Base-by-base conservation (phyloP, 805 yeast genomes). In the Nakazawaea peltata region DNA sequence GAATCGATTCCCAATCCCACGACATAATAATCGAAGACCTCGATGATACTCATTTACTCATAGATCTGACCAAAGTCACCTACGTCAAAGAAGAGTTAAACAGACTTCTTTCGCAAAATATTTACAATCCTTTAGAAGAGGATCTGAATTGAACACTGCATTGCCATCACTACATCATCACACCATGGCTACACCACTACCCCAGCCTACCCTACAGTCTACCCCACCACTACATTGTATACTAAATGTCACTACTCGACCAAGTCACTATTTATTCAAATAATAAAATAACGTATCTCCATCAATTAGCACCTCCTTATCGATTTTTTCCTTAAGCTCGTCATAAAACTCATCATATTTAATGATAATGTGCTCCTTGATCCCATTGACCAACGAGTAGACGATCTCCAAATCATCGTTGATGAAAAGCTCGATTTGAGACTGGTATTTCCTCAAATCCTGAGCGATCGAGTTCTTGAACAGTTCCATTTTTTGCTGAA, bases 11-110 rank as follows among this genome's bases (percentile, higher is more conserved):
- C 0, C 73, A 75, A 19, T 60, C 68, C 25, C 81, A 84, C 40
- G 94, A 87, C 45, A 79, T 92, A 2, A 53, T 57, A 13, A 57
- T 54, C n/a, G 77, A 81, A 56, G 97, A 92, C 47, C 67, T 90
- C 28, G 97, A 92, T 52, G 97, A 88, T 30, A 84, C 92, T 1
- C 97, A 92, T 56, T 57, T 90, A 14, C 63, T 92, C 41, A 81
- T 90, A 19, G 90, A 84, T 45, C 81, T 80, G 22, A 71, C 74
- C 26, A 82, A 79, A 57, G 83, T 90, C 2, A 79, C 75, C 17
- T 77, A 65, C 49, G 78, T 90, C 32, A 90, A 87, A 46, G 63
- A 59, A 34, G 95, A 90, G 54, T 67, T 90, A 44, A 85, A 83
- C 51, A 60, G 75, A 41, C 58, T 86, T 41, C 63, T 90, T 17